Percentiles rank a stretch among this genome's conserved stretches.
Conservation (phyloP, 805 yeast species). For the Saccharomycopsis sp. region DNA sequence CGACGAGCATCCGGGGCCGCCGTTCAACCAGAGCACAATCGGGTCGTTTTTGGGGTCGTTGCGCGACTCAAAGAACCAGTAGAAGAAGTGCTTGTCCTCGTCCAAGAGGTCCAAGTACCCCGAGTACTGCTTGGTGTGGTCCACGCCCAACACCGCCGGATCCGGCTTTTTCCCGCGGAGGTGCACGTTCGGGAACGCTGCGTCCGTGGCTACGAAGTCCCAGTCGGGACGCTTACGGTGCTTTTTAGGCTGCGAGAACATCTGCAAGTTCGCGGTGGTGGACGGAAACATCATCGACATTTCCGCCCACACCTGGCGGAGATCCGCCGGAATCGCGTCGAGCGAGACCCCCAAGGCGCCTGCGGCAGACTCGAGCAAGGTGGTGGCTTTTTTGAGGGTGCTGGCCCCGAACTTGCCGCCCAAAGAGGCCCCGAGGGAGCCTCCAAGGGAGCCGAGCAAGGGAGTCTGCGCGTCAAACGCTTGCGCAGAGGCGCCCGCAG, state of each 20-base stretch:
- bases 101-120: constrained; percentile 81
- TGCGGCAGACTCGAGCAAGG: constrained; percentile 42
- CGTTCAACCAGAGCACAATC: constrained; percentile 80
- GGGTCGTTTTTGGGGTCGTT: constrained; percentile 85
- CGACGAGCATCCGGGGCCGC: constrained; percentile 96
- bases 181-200: constrained; percentile 33
- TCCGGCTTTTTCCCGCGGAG: constrained; percentile 53
- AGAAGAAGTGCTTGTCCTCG: constrained; percentile 87
- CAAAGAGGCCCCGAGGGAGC: constrained; percentile 6
- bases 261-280: constrained; percentile 42
- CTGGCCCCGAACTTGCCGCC: constrained; percentile 7
- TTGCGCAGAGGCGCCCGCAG: background rate
- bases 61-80: constrained; percentile 90
- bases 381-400: constrained; percentile 19
- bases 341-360: constrained; percentile 45
- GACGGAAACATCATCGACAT: constrained; percentile 55
- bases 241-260: constrained; percentile 44
- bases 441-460: background rate
- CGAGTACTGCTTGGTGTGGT: constrained; percentile 71
- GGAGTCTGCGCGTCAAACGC: background rate
- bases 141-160: constrained; percentile 70
- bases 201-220: constrained; percentile 15
- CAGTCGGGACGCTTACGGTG: constrained; percentile 29
- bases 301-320: constrained; percentile 54
- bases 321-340: constrained; percentile 41